Evolutionary conservation across 345 rosid genomes (phyloP), one percentile per base, ranked within the genome.

Genomic region (Kernera saxatilis): DNA sequence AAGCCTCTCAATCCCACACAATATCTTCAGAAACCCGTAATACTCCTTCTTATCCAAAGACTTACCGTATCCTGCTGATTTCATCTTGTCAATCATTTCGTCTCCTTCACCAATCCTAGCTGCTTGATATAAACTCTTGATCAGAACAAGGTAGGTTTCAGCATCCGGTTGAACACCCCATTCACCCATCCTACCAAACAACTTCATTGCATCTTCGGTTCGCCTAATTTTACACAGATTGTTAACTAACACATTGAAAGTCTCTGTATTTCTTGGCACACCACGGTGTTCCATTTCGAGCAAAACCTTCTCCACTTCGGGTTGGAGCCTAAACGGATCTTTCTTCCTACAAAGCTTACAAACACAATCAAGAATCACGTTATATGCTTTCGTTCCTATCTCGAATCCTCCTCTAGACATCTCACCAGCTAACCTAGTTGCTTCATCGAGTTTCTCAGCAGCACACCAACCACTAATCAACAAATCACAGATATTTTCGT

Each of bases 361-460:
- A 30, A 88, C 95, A 75, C 99, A 91, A 73, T 91, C 93, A 64
- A 93, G 85, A 36, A 91, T 82, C 6, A 90, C 67, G 61, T 91
- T 91, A 68, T 86, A 93, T 0, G 94, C 89, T 73, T 52, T 49
- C 0, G 85, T 39, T 13, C 98, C 89, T 18, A 88, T 78, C 93
- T 89, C 95, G 49, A 93, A 93, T 3, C 98, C 97, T 72, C 98
- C 99, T 81, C 96, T 84, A 67, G 85, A 84, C 95, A 91, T 94
- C 69, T 94, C 99, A 22, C 89, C 88, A 13, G 90, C 92, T 71
- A 94, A 73, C 67, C 99, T 82, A 67, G 81, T 88, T 0, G 99
- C 99, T 71, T 94, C 93, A n/a, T 89, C 92, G 4, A 94, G 85
- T 64, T 89, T 89, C 67, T 84, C 93, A 79, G 84, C 89, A 39